A percentile compares a stretch with the other conserved stretches of the same genome.
Conservation (phyloP, 352 stramenopile genomes). For the Aphanomyces cochlioides region DNA sequence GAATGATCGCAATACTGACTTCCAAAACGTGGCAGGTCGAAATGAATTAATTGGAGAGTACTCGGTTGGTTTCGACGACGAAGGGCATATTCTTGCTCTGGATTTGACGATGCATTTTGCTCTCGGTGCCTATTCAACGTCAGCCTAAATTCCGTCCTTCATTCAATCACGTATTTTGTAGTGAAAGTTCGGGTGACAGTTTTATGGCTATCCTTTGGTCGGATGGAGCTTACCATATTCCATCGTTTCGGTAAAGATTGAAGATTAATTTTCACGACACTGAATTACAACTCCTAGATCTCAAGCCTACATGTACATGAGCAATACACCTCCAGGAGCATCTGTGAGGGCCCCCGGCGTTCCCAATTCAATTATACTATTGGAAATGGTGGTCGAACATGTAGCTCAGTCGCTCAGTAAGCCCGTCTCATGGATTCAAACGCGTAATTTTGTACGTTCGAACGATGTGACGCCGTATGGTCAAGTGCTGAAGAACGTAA, state of each 20-base stretch:
- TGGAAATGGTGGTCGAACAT: conserved; percentile 43
- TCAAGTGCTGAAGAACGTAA: conserved; percentile 40
- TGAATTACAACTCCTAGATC: conserved; percentile 15
- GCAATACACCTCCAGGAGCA: conserved; percentile 48
- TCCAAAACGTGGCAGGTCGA: conserved; percentile 39
- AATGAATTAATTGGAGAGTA: conserved; percentile 43
- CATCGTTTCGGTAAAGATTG: conserved; percentile 29
- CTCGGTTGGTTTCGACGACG: conserved; percentile 38
- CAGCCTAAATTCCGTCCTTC: not conserved
- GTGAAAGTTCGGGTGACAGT: conserved; percentile 36
- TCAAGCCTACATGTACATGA: conserved; percentile 41
- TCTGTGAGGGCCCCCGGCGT: conserved; percentile 44
- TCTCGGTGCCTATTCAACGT: conserved; percentile 13
- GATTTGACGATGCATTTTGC: conserved; percentile 33
- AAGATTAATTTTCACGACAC: too few species aligned
- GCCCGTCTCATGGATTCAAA: conserved; percentile 40
- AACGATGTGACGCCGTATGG: conserved; percentile 36
- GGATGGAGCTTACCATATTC: conserved; percentile 42
- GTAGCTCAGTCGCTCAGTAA: conserved; percentile 36
- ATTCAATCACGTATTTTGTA: conserved; percentile 27
- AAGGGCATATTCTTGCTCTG: conserved; percentile 39
- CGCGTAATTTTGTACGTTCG: conserved; percentile 38
- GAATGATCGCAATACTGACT: conserved; percentile 47
- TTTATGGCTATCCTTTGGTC: conserved; percentile 45
- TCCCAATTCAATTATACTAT: conserved; percentile 39